phyloP scores from a whole-genome alignment of 2,329 filamentous ascomycete genomes.

The Huntiella bhutanensis region DNA sequence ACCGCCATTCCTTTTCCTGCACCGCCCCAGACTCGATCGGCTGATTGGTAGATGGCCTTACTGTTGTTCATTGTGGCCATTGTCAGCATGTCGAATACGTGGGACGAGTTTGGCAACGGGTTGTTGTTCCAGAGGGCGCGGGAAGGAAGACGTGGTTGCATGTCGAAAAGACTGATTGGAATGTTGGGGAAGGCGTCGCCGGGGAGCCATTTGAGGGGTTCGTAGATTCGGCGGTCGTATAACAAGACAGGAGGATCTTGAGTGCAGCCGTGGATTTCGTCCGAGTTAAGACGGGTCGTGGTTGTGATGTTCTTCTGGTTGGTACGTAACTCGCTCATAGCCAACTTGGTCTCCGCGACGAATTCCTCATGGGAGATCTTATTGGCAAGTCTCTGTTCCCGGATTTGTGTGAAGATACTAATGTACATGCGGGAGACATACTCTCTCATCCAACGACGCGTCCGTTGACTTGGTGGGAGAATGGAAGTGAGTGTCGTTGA shows the following conservation, averaged over 20 bases:
- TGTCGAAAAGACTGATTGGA: slow-evolving; percentile 41
- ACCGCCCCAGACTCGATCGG: slow-evolving; percentile 40
- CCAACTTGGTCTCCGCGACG: slow-evolving; percentile 15
- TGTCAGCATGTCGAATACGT: slow-evolving; percentile 23
- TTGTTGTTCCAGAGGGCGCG: slow-evolving; percentile 27
- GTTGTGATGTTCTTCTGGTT: slow-evolving; percentile 18
- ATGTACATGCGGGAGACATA: slow-evolving; percentile 3
- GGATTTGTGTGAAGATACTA: background rate
- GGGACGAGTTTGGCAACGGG: slow-evolving; percentile 27
- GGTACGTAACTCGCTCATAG: slow-evolving; percentile 18
- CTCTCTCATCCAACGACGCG: background rate
- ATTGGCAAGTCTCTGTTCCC: slow-evolving; percentile 6
- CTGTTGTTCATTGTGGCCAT: slow-evolving; percentile 22
- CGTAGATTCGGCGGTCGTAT: slow-evolving; percentile 53
- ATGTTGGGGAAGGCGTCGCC: slow-evolving; percentile 50
- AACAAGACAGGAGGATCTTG: slow-evolving; percentile 32
- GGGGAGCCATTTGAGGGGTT: slow-evolving; percentile 40
- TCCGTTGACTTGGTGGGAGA: background rate
- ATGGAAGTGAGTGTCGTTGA: background rate
- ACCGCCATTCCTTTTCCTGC: slow-evolving; percentile 34
- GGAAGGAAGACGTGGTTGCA: slow-evolving; percentile 39
- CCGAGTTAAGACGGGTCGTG: slow-evolving; percentile 24
- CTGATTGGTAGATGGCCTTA: slow-evolving; percentile 21
- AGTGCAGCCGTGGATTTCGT: slow-evolving; percentile 34
- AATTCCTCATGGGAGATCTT: slow-evolving; percentile 15